Base-by-base conservation (phyloP, 495 filamentous ascomycete genomes). In the Talaromyces thailandensis region DNA sequence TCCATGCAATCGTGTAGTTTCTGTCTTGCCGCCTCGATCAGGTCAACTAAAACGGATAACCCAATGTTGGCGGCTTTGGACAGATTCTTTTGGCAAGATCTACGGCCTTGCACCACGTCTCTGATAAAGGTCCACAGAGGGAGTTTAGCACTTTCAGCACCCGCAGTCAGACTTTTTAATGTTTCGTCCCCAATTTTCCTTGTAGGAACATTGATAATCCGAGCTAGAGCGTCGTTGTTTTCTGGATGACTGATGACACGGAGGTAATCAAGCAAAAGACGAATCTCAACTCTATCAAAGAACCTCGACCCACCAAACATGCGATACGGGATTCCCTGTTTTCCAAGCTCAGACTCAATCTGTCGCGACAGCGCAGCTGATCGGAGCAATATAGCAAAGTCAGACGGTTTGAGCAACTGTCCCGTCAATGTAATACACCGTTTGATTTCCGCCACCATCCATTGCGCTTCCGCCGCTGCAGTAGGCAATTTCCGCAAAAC, bases 281-380 rank as follows among this genome's bases (percentile, higher is more conserved):
- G 97, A 68, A 99, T 87, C 73, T 99, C 95, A 11, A 84, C 79
- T 53, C 95, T 84, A 66, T 99, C 95, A 67, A 93, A 99, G 73
- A 99, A 99, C 61, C 87, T 86, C 32, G 85, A 82, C 0, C 95
- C 95, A 67, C 90, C 95, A 56, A 97, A 89, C 95, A 98, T 98
- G 31, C 85, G 85, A 73, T 99, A 99, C 0, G 92, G 82, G 31
- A 99, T 84, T 1, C 95, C 95, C 8, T 86, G 84, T 69, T 89
- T 92, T 4, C 91, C 92, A 64, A 98, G 82, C 11, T 87, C 88
- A 14, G 84, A 81, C 71, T 99, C 95, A 52, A 98, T 88, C 32
- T 89, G 84, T 26, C 92, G 82, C 0, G 95, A 98, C 45, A 98
- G 76, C 2, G 85, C 79, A 0, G 94, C 89, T 5, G 92, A 93